Base-by-base conservation (phyloP, 2,329 filamentous ascomycete species). In the Botrytis fragariae region DNA sequence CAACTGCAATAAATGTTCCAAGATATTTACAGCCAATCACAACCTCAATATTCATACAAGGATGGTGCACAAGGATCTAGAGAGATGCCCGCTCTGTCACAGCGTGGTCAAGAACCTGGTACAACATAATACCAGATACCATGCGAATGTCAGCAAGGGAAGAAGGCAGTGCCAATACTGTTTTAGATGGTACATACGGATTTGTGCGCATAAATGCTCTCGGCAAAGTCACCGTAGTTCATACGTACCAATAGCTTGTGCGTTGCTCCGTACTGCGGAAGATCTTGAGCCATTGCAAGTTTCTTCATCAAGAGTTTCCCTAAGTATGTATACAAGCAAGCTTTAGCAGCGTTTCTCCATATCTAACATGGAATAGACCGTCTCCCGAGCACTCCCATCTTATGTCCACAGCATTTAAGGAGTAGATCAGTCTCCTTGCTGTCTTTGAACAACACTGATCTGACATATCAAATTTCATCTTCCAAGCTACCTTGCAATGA, bases 401-500 rank as follows among this genome's bases (percentile, higher is more conserved):
- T 8, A 9, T 37, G 14, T 8, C 22, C 59, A 37, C 20, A 39
- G 32, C 10, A 35, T 37, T 16, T 22, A 37, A 39, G 7, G 10
- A 61, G 25, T 6, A 61, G 59, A 37, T 25, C 35, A 35, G 25
- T 61, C 25, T n/a, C 59, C 12, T 8, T 37, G 32, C 4, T 39
- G 4, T 25, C 22, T 25, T 61, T n/a, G 1, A 37, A 12, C 59
- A 16, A n/a, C 25, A 14, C 4, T 7, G 1, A 1, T 51, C n/a
- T 10, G 32, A 25, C 10, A 39, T 2, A 22, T 39, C 59, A 25
- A 25, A 9, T 4, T 14, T n/a, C 2, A n/a, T 14, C 4, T n/a
- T n/a, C 6, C 25, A 4, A 51, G n/a, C 4, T 5, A 1, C 12
- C 25, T n/a, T n/a, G 8, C 0, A 51, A n/a, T 3, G 2, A 51